Evolutionary conservation across 768 basidiomycete genomes (phyloP), one percentile per base, ranked within the genome.

Genomic region (Amanita fuliginea): DNA sequence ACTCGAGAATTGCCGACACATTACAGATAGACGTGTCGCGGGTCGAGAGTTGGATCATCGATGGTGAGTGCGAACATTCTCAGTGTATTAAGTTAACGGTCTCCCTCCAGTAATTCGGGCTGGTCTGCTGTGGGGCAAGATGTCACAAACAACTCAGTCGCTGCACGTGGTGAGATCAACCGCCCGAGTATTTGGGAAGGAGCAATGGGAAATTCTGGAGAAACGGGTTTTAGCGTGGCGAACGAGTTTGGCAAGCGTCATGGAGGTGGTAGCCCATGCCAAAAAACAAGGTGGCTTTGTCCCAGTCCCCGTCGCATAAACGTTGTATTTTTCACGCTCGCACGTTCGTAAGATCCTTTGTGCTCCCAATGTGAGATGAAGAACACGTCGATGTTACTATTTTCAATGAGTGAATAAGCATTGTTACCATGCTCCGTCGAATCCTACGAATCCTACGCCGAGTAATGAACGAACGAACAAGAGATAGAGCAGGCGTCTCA

Each of bases 41-140:
- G 52, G 87, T 93, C 24, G 91, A 93, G 62, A 81, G 77, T 58
- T 92, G 88, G 87, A 80, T 81, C 35, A 92, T 93, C 54, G 87
- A 92, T 65, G 82, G 89, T 90, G 59, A 53, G 71, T 47, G 46
- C 28, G 28, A 13, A 13, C 4, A 32, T 32, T 32, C 32, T 13
- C 32, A 32, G 2, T 32, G 32, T 24, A 32, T 42, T 41, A 22
- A 49, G 52, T 21, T 49, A 33, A 32, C 35, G 34, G 49, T 50
- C 47, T 30, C 43, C 8, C 33, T 54, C 24, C 56, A 91, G 90
- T 84, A 49, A 90, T 93, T 56, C 86, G 90, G 47, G 76, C 80
- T 2, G 81, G 84, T 22, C 76, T 93, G 40, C 62, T 92, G 28
- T 78, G 80, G 45, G 91, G 85, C 33, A 91, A 88, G 62, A 81